phyloP scores from a whole-genome alignment of 331 rosid genomes.

The Dryas integrifolia region DNA sequence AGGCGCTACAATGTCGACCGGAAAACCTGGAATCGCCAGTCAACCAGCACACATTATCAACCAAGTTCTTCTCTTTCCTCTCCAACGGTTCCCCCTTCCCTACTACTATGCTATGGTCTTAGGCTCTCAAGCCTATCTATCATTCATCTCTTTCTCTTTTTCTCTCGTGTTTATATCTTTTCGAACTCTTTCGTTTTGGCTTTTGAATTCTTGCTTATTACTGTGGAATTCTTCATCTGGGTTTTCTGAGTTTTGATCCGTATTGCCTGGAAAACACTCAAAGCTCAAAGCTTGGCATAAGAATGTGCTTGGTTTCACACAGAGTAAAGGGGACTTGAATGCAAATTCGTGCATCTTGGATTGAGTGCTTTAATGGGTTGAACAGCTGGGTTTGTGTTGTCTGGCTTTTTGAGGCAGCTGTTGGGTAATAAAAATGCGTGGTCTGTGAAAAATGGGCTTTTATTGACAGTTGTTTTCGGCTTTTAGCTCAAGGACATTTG shows the following conservation, averaged over 20 bases:
- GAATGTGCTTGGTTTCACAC: slow-evolving; percentile 29
- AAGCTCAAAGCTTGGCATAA: slow-evolving; percentile 5
- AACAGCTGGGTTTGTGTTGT: slow-evolving; percentile 34
- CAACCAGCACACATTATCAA: slow-evolving; percentile 4
- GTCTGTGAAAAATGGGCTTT: slow-evolving; percentile 21
- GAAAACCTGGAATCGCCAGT: slow-evolving; percentile 52
- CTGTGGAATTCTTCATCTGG: slow-evolving; percentile 20
- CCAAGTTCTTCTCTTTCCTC: slow-evolving; percentile 25
- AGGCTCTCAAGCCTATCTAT: not conserved
- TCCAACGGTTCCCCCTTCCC: slow-evolving; percentile 46
- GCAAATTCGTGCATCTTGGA: slow-evolving; percentile 29
- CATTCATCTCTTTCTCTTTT: slow-evolving; percentile 9
- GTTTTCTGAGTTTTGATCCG: slow-evolving; percentile 14
- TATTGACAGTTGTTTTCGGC: slow-evolving; percentile 18
- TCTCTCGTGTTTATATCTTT: slow-evolving; percentile 3
- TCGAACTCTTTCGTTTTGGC: slow-evolving; percentile 23
- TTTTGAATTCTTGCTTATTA: slow-evolving; percentile 19
- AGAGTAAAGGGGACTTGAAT: not conserved
- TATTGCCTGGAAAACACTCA: slow-evolving; percentile 9
- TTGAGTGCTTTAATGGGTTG: slow-evolving; percentile 28
- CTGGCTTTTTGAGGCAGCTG: slow-evolving; percentile 16
- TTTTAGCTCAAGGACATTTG: slow-evolving; percentile 24
- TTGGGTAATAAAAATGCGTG: slow-evolving; percentile 20
- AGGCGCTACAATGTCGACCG: slow-evolving; percentile 51
- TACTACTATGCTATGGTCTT: slow-evolving; percentile 21